Percentiles rank a stretch among this genome's conserved stretches.
phyloP scores from a whole-genome alignment of 176 grass and related monocot species.

The Pontederia crassipes region DNA sequence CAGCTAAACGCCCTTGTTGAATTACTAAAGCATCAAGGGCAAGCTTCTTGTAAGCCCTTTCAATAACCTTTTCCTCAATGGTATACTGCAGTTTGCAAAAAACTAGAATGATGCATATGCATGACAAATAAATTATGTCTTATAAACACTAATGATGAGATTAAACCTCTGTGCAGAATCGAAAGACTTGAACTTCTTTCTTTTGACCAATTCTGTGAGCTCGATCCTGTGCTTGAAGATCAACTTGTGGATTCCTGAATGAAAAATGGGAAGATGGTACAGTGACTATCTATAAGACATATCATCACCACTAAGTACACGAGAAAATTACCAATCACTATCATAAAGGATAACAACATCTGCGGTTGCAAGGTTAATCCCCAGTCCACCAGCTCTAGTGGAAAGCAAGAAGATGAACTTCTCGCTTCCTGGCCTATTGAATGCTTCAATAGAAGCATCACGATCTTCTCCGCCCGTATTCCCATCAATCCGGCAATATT shows the following conservation, averaged over 20 bases:
- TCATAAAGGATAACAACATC: constrained; percentile 99
- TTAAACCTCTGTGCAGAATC: constrained; percentile 96
- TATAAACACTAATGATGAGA: constrained; percentile 5
- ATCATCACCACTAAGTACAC: constrained; percentile 3
- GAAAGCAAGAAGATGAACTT: constrained; percentile 99
- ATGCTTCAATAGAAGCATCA: constrained; percentile 92
- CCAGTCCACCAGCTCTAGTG: constrained; percentile 88
- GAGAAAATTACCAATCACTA: constrained; percentile 73
- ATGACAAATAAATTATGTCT: neutral
- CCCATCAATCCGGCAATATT: constrained; percentile 96
- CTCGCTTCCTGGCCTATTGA: constrained; percentile 81
- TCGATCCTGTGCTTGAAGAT: constrained; percentile 96
- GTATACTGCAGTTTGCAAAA: constrained; percentile 54
- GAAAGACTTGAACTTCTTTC: constrained; percentile 99
- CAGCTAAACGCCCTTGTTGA: constrained; percentile 90
- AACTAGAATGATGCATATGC: constrained; percentile 8
- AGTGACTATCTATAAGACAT: no score
- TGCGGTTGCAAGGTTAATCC: constrained; percentile 95
- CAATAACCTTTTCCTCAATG: constrained; percentile 98
- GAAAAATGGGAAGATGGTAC: constrained; percentile 8
- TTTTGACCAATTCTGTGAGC: constrained; percentile 97
- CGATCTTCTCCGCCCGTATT: constrained; percentile 96
- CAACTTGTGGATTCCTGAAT: constrained; percentile 96
- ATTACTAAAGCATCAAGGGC: constrained; percentile 98
- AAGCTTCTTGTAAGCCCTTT: constrained; percentile 98